Evolutionary conservation across 1,284 basidiomycete genomes (phyloP).

Genomic region (Ceratobasidium theobromae): DNA sequence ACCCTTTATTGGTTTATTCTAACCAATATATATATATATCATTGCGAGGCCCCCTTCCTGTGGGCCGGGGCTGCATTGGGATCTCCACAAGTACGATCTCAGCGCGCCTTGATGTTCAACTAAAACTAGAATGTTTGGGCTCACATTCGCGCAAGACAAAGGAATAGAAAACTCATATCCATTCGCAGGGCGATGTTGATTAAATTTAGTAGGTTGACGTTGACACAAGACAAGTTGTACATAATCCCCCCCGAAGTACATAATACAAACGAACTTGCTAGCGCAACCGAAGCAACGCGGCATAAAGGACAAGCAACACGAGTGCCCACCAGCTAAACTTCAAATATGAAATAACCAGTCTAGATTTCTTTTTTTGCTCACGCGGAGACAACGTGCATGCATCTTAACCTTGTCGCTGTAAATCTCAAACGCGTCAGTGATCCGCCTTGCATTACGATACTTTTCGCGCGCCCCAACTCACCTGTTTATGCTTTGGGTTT

Average conservation of each 20-base stretch:
- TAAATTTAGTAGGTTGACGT: not conserved
- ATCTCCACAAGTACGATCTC: no score
- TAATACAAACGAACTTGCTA: not conserved
- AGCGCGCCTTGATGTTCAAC: no score
- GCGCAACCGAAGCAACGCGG: not conserved
- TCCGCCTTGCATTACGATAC: no score
- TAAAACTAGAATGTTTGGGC: no score
- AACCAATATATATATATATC: no score
- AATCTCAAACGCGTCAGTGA: not conserved
- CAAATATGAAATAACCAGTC: not conserved
- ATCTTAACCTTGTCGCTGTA: constrained; percentile 14
- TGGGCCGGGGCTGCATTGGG: no score
- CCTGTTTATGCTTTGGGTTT: constrained; percentile 98
- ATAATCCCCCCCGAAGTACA: not conserved
- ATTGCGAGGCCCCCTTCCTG: no score
- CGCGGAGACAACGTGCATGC: not conserved
- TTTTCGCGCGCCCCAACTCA: constrained; percentile 47
- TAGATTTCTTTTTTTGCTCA: not conserved
- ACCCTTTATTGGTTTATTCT: no score
- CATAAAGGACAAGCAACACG: not conserved
- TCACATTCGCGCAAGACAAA: no score
- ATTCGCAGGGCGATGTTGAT: not conserved
- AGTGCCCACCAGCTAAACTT: no score
- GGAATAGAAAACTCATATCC: not conserved
- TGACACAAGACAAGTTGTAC: not conserved